Base-by-base conservation (phyloP, 805 yeast species). In the Lachancea thermotolerans region DNA sequence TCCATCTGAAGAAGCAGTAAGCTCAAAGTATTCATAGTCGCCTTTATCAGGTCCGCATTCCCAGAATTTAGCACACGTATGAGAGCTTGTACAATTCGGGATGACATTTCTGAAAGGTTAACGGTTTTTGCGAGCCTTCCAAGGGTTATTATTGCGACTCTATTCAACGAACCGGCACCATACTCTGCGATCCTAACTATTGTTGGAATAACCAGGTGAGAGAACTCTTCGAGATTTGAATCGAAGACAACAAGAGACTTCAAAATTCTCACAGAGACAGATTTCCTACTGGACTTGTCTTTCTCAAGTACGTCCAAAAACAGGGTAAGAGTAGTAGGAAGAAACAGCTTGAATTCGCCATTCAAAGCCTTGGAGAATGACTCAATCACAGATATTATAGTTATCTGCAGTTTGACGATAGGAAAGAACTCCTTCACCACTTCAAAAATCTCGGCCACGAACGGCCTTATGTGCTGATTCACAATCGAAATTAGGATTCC, bases 241-340 rank as follows among this genome's bases (percentile, higher is more conserved):
- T 96, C 97, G 64, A 93, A 88, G 0, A 84, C 82, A 6, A 88
- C 91, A 56, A 93, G 77, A 10, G 95, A 84, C 54, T 81, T 80
- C 56, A 93, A 70, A 0, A 89, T 95, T 52, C 85, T 81, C 27
- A 82, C 66, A 0, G 91, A 75, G 0, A 85, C 79, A 31, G 75
- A 73, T 31, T 77, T 70, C 30, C 79, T 78, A 1, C 73, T 72
- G 0, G 87, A 74, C 47, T 75, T 79, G 48, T 83, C 93, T 42
- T 78, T 78, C 44, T 86, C 95, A 41, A 93, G 70, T 4, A 87
- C 83, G 40, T 82, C 81, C 37, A 93, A 68, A 57, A 93, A 72
- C 35, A 86, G 68, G 0, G 93, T 86, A 35, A 93, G 71, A 1
- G 93, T 78, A 21, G 79, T 79, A 1, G 96, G 85, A 48, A 93